Conservation (phyloP, 768 basidiomycete species). For the Fomitopsis serialis region DNA sequence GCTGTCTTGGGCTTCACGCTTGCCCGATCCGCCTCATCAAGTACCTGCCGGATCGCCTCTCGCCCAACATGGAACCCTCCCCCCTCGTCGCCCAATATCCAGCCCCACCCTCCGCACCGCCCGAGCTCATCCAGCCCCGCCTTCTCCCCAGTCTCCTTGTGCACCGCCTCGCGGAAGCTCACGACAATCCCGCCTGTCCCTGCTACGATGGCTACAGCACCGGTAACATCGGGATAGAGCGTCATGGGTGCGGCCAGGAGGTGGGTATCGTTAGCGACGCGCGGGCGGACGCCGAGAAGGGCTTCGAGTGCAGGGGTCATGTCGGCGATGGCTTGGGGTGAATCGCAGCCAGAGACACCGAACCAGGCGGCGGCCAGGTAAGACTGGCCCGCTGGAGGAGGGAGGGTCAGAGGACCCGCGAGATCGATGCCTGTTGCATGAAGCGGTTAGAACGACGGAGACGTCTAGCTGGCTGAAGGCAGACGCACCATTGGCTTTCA, state of each 20-base stretch:
- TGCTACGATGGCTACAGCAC: slow-evolving; percentile 69
- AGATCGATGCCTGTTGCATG: neutral
- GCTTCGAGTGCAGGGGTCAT: slow-evolving; percentile 49
- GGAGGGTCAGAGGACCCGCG: slow-evolving; percentile 12
- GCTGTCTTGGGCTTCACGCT: slow-evolving; percentile 25
- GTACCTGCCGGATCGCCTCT: slow-evolving; percentile 65
- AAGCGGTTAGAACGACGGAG: neutral
- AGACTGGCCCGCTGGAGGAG: slow-evolving; percentile 23
- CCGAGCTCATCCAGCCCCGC: slow-evolving; percentile 55
- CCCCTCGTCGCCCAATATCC: slow-evolving; percentile 83
- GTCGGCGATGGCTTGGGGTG: slow-evolving; percentile 51
- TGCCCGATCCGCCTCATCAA: slow-evolving; percentile 48
- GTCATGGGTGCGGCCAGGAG: slow-evolving; percentile 79
- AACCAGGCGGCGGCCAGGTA: slow-evolving; percentile 73
- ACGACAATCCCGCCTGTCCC: slow-evolving; percentile 81
- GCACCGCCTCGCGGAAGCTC: slow-evolving; percentile 36
- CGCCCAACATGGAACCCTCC: slow-evolving; percentile 78
- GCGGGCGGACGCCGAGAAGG: slow-evolving; percentile 51
- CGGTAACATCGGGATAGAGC: slow-evolving; percentile 48
- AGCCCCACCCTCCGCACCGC: slow-evolving; percentile 77
- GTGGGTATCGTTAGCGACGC: slow-evolving; percentile 77
- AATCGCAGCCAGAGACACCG: slow-evolving; percentile 80
- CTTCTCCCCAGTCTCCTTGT: slow-evolving; percentile 21
- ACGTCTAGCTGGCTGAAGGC: neutral
- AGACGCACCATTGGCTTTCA: slow-evolving; percentile 21